Base-by-base conservation (phyloP, 352 stramenopile genomes). In the Globisporangium lucens region DNA sequence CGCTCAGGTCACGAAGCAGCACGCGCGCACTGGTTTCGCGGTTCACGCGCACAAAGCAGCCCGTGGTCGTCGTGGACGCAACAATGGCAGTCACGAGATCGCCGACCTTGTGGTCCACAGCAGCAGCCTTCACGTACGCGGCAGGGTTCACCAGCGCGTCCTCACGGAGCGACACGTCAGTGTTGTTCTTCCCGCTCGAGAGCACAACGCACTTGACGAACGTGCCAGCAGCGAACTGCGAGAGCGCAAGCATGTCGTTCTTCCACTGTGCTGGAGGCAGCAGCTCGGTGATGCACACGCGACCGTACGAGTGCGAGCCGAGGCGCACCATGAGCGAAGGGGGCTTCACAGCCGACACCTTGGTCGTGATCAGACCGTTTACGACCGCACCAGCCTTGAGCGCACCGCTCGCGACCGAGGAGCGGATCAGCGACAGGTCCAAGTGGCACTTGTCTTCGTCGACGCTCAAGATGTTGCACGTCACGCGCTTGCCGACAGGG, bases 1-100 rank as follows among this genome's bases (percentile, higher is more conserved):
- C 97, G 69, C 88, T 98, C 10, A 99, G 76, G 76, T 99, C 95
- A 66, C 97, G 97, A 12, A 99, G 78, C 66, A 98, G 89, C 9
- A 98, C 91, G 65, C 96, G 87, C 22, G 89, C 93, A 57, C 91
- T 93, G 13, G 92, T 87, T 35, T 81, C 78, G 56, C 92, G 89
- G 68, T 95, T 87, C 38, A 98, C 68, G 4, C 95, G 92, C 43
- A 99, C 72, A 73, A 98, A 99, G 70, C 96, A 99, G 51, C 97
- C 97, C 60, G 86, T 96, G 22, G 89, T 86, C 4, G 82, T 95
- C 13, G 96, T 98, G n/a, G 83, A 87, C 10, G 96, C 80, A 10
- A 99, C 95, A 66, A 97, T 89, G 10, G 82, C 96, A 68, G 94
- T 88, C 12, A 97, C 85, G 38, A 98, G 89, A 51, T 97, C 91